Evolutionary conservation across 441 rosid species (phyloP), one percentile per base, ranked within the genome.

Genomic region (Mallotus japonicus): DNA sequence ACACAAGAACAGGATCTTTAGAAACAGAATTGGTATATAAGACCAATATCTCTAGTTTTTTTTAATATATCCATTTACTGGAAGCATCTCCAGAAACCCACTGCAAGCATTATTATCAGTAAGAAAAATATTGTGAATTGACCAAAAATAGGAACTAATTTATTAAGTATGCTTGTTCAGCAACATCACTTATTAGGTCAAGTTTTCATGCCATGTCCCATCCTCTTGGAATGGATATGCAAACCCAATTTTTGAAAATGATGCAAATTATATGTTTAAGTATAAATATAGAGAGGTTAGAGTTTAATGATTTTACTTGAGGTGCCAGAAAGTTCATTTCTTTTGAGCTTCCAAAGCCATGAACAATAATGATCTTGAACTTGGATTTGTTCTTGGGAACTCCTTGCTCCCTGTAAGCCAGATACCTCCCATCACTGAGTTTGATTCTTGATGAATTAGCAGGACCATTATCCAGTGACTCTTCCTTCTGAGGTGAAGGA

Each of bases 341-440:
- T 79, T 91, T 93, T 61, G 98, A 90, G 88, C 96, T 90, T 67
- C 92, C 96, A 81, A 93, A 93, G 34, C 98, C 98, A 77, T 93
- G 97, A 76, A 89, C 92, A 67, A 93, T 73, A 73, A 91, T 69
- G 81, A 91, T 87, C 77, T 73, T 86, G 85, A 73, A 82, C 55
- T 83, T 87, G 6, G 98, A 79, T 40, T 82, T 56, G 59, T 73
- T 75, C 77, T 80, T 90, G 73, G 97, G 78, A 47, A 90, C 89
- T 51, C 98, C 98, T 56, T 55, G 76, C 76, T 93, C 96, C 40
- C 49, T 84, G 78, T 91, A 91, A 72, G 96, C 91, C 69, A 93
- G 76, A 71, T 78, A 73, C 67, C 98, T 87, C 19, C 98, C 98
- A 79, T 91, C 98, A 0, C 83, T 73, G 73, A 93, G 94, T 60